Evolutionary conservation across 257 asterid species (phyloP), one percentile per base, ranked within the genome.

Genomic region (Plantago elongata): DNA sequence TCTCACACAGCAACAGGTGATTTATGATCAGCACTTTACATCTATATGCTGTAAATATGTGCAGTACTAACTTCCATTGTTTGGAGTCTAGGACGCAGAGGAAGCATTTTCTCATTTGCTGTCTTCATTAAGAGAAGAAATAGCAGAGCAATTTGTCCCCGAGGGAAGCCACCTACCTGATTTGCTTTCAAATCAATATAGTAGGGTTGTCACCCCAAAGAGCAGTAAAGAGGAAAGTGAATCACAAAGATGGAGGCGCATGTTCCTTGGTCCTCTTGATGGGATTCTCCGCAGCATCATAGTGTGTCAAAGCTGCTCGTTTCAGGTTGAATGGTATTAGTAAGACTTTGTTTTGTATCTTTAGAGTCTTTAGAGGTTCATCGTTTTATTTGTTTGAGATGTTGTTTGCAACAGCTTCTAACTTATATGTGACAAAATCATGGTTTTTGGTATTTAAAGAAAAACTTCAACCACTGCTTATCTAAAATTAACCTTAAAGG

Each of bases 301-400:
- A 72, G 63, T 75, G 59, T 92, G 99, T 77, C 85, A 83, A 74
- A 89, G 86, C 74, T 92, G 99, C 72, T 83, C 88, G 65, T 78
- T 80, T 84, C 99, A 89, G 99, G 99, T 92, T 77, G 87, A 88
- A 77, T 77, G 85, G 85, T 75, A 81, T 92, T 77, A 75, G 73
- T 75, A 61, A 77, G 75, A 73, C 68, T 49, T 77, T 61, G 59
- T 30, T 68, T 46, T 63, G 22, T 42, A 14, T 46, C n/a, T 16
- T 75, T 57, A 0, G 22, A n/a, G 38, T 51, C 4, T 34, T 34
- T 34, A 6, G 5, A 34, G 40, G 5, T 34, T 34, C 4, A 34
- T 34, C 27, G 27, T 22, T 22, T 22, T 34, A 34, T 34, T 5
- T 34, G 40, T 3, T 3, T 7, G 5, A 34, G 40, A 34, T 3